Evolutionary conservation across 1,284 basidiomycete species (phyloP).

Genomic region (Ustilago curta): DNA sequence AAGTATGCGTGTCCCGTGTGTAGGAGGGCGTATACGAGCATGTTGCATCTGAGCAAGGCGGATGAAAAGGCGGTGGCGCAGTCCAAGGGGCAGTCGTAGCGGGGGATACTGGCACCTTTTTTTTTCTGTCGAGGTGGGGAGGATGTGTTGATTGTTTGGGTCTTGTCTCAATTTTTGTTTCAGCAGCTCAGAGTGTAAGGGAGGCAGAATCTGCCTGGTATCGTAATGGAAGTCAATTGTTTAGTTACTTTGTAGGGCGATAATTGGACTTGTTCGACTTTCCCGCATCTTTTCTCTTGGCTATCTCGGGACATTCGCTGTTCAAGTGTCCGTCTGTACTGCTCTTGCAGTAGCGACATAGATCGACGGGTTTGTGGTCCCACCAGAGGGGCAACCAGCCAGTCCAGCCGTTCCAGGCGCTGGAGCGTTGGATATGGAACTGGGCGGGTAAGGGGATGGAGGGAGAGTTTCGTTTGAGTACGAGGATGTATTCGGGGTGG

Average conservation of each 20-base stretch:
- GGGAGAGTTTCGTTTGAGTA: neutral
- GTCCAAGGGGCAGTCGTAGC: neutral
- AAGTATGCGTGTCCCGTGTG: slow-evolving; percentile 68
- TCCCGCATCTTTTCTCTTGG: neutral
- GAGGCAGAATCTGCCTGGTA: neutral
- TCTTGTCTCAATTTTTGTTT: neutral
- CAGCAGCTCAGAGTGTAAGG: no score
- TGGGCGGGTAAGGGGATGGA: neutral
- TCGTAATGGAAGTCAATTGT: neutral
- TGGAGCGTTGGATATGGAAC: neutral
- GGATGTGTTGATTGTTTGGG: neutral
- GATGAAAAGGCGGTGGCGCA: slow-evolving; percentile 61
- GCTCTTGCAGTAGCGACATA: slow-evolving; percentile 14
- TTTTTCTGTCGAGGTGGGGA: no score
- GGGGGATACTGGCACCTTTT: neutral
- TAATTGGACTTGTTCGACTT: neutral
- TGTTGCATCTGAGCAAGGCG: slow-evolving; percentile 58
- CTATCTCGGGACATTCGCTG: neutral
- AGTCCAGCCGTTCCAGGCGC: neutral
- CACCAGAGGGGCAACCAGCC: slow-evolving; percentile 1
- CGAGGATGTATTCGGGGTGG: neutral
- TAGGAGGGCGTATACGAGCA: slow-evolving; percentile 56
- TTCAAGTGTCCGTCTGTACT: neutral
- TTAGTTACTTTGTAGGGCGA: neutral
- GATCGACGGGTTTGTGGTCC: neutral